Evolutionary conservation across 2,329 filamentous ascomycete genomes (phyloP).

Genomic region (Sclerotinia spermophila): DNA sequence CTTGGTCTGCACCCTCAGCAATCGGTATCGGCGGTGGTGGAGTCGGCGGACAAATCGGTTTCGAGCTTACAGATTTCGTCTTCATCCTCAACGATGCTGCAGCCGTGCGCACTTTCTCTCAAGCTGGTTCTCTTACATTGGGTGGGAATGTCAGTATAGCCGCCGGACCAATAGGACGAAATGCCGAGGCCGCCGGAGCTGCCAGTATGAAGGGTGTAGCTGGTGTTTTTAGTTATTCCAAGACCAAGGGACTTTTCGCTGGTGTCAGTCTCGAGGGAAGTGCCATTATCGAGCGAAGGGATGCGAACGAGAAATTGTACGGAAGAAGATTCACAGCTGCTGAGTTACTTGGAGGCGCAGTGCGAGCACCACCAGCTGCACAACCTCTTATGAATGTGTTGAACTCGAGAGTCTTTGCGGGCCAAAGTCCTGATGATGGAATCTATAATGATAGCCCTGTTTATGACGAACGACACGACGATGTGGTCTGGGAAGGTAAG

Average conservation of each 20-base stretch:
- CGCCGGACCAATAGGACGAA: constrained; percentile 87
- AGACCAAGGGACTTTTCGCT: constrained; percentile 95
- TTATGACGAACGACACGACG: constrained; percentile 79
- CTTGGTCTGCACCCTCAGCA: constrained; percentile 77
- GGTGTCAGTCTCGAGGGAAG: constrained; percentile 93
- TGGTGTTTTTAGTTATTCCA: constrained; percentile 94
- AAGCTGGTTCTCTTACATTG: constrained; percentile 84
- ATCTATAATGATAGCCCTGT: constrained; percentile 95
- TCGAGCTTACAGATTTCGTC: constrained; percentile 90
- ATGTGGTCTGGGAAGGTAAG: constrained; percentile 78
- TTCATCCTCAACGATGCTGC: constrained; percentile 93
- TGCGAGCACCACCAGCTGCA: constrained; percentile 76
- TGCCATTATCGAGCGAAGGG: constrained; percentile 87
- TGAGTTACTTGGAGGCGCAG: constrained; percentile 74
- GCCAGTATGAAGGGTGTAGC: constrained; percentile 86
- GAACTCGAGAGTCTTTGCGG: constrained; percentile 79
- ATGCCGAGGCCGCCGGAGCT: constrained; percentile 92
- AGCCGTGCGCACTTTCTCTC: constrained; percentile 91
- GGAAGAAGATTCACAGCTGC: constrained; percentile 74
- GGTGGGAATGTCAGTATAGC: constrained; percentile 96
- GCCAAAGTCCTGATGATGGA: constrained; percentile 54
- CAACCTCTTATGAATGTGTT: constrained; percentile 81
- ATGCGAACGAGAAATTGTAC: constrained; percentile 97
- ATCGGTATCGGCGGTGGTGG: constrained; percentile 78
- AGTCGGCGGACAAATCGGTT: constrained; percentile 81